A percentile compares a stretch with the other conserved stretches of the same genome.
Evolutionary conservation across 345 rosid genomes (phyloP).

Genomic region (Eucalyptus cloeziana): DNA sequence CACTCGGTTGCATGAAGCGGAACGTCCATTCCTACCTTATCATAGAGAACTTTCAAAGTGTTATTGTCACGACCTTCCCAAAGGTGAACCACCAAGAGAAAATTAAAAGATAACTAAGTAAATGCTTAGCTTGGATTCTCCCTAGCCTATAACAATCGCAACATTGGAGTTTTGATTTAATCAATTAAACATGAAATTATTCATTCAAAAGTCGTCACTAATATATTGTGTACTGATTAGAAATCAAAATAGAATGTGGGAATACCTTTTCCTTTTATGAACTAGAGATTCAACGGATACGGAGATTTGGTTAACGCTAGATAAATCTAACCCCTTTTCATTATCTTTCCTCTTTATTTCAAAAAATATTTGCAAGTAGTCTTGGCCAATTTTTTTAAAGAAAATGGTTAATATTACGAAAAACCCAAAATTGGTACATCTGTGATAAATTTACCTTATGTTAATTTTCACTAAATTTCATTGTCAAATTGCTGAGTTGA

Average conservation of each 20-base stretch:
- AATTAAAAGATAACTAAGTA: background rate
- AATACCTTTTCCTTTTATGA: background rate
- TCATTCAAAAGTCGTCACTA: background rate
- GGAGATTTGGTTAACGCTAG: background rate
- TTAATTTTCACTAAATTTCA: too few relatives aligned
- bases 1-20: background rate
- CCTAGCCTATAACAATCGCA: background rate
- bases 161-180: background rate
- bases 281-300: background rate
- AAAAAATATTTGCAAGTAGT: background rate
- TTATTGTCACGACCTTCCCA: background rate
- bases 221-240: background rate
- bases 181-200: background rate
- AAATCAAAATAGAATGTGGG: background rate
- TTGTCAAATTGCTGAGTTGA: too few relatives aligned
- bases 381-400: background rate
- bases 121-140: background rate
- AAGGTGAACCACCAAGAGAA: background rate
- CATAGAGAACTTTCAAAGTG: background rate
- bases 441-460: too few relatives aligned
- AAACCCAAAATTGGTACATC: rapidly evolving
- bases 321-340: background rate
- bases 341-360: background rate
- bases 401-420: background rate
- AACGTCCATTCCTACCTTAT: background rate